These are phyloP conservation scores for Lachnellula cervina DNA, from an alignment of 2,329 filamentous ascomycete species.

Conservation along the genomic window DNA sequence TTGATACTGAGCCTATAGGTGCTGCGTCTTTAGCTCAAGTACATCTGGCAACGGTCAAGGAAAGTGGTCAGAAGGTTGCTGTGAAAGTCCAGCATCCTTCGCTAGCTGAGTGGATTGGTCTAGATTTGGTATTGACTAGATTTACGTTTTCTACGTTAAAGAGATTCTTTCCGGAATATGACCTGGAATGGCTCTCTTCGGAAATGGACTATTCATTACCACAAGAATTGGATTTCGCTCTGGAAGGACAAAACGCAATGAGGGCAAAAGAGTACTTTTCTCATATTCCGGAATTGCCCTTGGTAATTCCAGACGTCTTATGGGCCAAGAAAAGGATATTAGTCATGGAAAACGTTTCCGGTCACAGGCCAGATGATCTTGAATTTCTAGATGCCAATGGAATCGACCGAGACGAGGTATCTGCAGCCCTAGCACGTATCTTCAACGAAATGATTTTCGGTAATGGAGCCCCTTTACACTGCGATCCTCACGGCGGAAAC, in stretches of 20 bases:
- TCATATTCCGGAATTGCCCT: constrained; percentile 65
- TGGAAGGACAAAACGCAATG: constrained; percentile 79
- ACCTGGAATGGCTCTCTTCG: constrained; percentile 88
- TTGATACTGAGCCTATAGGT: constrained; percentile 75
- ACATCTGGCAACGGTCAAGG: constrained; percentile 78
- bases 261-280: constrained; percentile 78
- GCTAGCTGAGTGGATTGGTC: constrained; percentile 80
- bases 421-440: constrained; percentile 79
- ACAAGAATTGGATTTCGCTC: constrained; percentile 83
- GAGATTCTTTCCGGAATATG: constrained; percentile 93
- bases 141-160: constrained; percentile 90
- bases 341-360: constrained; percentile 91
- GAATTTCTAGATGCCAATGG: constrained; percentile 76
- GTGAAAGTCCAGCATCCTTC: constrained; percentile 95
- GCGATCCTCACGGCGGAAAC: constrained; percentile 95
- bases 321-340: constrained; percentile 87
- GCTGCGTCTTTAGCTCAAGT: constrained; percentile 94
- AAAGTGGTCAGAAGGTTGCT: constrained; percentile 79
- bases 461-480: constrained; percentile 81
- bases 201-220: constrained; percentile 92
- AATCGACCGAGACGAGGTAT: constrained; percentile 94
- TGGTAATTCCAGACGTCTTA: constrained; percentile 83
- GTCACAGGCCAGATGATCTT: constrained; percentile 82
- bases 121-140: constrained; percentile 80
- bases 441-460: constrained; percentile 99